These are phyloP conservation scores for Hyaloscypha bicolor DNA, from an alignment of 495 filamentous ascomycete genomes.

Conservation along the genomic window DNA sequence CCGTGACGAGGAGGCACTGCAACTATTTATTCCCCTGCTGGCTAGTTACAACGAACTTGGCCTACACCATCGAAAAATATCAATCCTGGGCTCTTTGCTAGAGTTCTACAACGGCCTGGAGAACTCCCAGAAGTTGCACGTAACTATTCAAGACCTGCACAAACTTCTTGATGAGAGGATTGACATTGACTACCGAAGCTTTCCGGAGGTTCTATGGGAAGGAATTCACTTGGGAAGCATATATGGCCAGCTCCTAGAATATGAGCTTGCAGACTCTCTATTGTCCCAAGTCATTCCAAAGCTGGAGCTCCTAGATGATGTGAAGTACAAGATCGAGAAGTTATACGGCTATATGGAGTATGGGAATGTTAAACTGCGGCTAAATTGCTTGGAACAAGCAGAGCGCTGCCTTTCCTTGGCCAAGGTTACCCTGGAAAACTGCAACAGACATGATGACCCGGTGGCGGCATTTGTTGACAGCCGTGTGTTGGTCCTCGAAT, in stretches of 20 bases:
- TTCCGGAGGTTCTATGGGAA: slow-evolving; percentile 7
- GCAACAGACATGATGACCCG: slow-evolving; percentile 1
- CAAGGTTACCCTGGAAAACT: background rate
- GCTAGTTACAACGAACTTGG: background rate
- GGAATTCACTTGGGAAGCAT: slow-evolving; percentile 4
- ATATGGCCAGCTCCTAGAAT: background rate
- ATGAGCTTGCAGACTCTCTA: background rate
- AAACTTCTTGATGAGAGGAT: slow-evolving; percentile 3
- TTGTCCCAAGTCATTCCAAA: slow-evolving; percentile 2
- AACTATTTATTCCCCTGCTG: background rate
- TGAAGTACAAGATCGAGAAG: slow-evolving; percentile 3
- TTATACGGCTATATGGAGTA: slow-evolving; percentile 5
- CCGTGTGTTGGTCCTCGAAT: background rate
- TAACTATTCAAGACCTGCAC: slow-evolving; percentile 3
- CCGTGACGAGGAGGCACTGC: background rate
- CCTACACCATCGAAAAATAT: background rate
- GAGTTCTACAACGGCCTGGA: background rate
- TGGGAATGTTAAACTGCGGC: background rate
- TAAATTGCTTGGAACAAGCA: background rate
- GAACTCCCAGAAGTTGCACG: background rate
- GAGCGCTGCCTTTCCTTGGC: background rate
- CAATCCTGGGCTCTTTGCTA: background rate
- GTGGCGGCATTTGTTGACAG: background rate
- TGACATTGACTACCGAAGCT: background rate
- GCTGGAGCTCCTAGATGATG: slow-evolving; percentile 1